These are phyloP conservation scores for Penicillium expansum DNA, from an alignment of 2,329 filamentous ascomycete genomes.

Conservation along the genomic window DNA sequence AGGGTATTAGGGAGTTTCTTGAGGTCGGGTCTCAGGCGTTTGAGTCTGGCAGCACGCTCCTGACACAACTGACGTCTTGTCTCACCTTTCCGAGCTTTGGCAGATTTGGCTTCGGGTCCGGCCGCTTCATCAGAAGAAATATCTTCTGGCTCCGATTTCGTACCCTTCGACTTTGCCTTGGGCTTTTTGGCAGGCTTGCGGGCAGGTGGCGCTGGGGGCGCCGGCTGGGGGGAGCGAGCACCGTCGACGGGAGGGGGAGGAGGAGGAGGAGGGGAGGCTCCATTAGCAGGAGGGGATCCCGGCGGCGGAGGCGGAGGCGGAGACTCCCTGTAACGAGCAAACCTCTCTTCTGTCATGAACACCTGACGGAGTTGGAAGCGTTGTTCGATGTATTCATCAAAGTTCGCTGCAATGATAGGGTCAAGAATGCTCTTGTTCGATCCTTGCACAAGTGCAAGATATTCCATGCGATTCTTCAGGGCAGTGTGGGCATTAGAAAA, in stretches of 20 bases:
- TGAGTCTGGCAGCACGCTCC: conserved; percentile 33
- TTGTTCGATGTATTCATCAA: conserved; percentile 69
- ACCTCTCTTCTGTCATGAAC: conserved; percentile 44
- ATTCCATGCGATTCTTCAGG: conserved; percentile 58
- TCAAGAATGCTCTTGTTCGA: conserved; percentile 61
- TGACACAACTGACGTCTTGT: conserved; percentile 27
- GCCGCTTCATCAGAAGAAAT: conserved; percentile 5
- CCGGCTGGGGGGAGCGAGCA: not conserved
- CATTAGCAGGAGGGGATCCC: conserved; percentile 7
- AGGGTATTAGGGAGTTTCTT: conserved; percentile 25
- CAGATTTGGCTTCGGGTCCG: conserved; percentile 6
- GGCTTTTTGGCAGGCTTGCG: not conserved
- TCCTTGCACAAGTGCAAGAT: conserved; percentile 20
- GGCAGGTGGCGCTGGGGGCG: not conserved
- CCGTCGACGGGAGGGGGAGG: conserved; percentile 6
- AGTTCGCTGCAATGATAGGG: conserved; percentile 73
- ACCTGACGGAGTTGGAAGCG: conserved; percentile 60
- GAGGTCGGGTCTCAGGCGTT: conserved; percentile 30
- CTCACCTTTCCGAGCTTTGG: conserved; percentile 26
- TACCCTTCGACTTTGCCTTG: not conserved
- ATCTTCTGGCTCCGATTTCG: conserved; percentile 3
- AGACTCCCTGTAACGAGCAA: conserved; percentile 31
- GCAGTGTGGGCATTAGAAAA: conserved; percentile 65
- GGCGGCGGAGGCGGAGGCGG: conserved; percentile 19
- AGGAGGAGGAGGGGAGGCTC: conserved; percentile 18